phyloP scores from a whole-genome alignment of 1,139 yeast species.

The Geotrichum klebahnii region DNA sequence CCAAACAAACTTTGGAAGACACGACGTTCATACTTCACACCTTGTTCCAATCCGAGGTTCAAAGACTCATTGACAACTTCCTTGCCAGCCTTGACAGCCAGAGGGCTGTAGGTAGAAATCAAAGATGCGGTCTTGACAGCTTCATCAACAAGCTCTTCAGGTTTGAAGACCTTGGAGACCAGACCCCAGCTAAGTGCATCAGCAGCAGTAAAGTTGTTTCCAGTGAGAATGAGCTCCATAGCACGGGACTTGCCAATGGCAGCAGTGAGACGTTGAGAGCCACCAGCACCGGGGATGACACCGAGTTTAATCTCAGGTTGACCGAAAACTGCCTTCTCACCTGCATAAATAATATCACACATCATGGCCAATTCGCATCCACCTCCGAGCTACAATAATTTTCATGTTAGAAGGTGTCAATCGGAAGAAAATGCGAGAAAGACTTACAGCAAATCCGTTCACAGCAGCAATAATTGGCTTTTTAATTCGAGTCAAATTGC shows the following conservation, averaged over 20 bases:
- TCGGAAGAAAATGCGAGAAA: background rate
- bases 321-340: conserved; percentile 49
- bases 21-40: conserved; percentile 44
- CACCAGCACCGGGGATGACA: conserved; percentile 53
- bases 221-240: conserved; percentile 48
- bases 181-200: conserved; percentile 50
- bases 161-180: conserved; percentile 44
- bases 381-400: conserved; percentile 43
- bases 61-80: conserved; percentile 44
- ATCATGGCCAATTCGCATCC: conserved; percentile 54
- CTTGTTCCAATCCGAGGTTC: conserved; percentile 41
- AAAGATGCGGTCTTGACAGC: conserved; percentile 46
- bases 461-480: conserved; percentile 53
- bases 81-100: conserved; percentile 48
- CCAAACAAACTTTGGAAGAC: conserved; percentile 48
- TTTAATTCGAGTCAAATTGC: conserved; percentile 37
- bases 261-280: conserved; percentile 48
- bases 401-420: background rate
- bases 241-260: conserved; percentile 50
- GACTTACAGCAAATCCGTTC: conserved; percentile 44
- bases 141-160: conserved; percentile 43
- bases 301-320: conserved; percentile 54
- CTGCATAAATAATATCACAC: conserved; percentile 50
- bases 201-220: conserved; percentile 44
- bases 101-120: conserved; percentile 43